Conservation (phyloP, 805 yeast genomes). For the Nakazawaea ernobii region DNA sequence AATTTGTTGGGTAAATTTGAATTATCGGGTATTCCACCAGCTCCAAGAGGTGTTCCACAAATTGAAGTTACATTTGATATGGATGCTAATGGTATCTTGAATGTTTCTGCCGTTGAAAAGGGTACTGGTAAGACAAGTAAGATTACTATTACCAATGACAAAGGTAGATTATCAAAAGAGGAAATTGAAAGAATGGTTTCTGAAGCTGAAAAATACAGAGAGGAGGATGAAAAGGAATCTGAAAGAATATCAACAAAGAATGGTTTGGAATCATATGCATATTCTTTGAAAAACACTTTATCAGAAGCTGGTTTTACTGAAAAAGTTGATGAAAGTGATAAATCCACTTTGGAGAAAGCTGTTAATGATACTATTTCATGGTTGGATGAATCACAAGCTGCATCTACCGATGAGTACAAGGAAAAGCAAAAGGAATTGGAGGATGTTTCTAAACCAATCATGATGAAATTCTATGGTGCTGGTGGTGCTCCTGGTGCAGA, state of each 20-base stretch:
- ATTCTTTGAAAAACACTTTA: slow-evolving; percentile 44
- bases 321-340: slow-evolving; percentile 52
- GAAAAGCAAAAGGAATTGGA: slow-evolving; percentile 91
- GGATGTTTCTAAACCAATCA: slow-evolving; percentile 85
- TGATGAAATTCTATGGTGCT: slow-evolving; percentile 86
- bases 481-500: slow-evolving; percentile 73
- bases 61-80: slow-evolving; percentile 72
- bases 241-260: slow-evolving; percentile 51
- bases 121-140: slow-evolving; percentile 48
- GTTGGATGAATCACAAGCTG: slow-evolving; percentile 85
- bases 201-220: slow-evolving; percentile 60
- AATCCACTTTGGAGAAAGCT: slow-evolving; percentile 60
- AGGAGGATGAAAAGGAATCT: slow-evolving; percentile 57
- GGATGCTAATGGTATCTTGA: slow-evolving; percentile 73
- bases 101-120: slow-evolving; percentile 53
- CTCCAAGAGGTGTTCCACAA: slow-evolving; percentile 78
- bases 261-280: slow-evolving; percentile 52
- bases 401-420: slow-evolving; percentile 76
- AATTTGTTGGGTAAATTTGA: slow-evolving; percentile 72
- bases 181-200: slow-evolving; percentile 62
- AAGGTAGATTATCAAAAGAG: slow-evolving; percentile 52
- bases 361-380: slow-evolving; percentile 74
- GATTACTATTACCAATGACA: slow-evolving; percentile 40
- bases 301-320: slow-evolving; percentile 26
- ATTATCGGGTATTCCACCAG: slow-evolving; percentile 64